Evolutionary conservation across 768 basidiomycete species (phyloP), one percentile per base, ranked within the genome.

Genomic region (Antrodiella citrinella): DNA sequence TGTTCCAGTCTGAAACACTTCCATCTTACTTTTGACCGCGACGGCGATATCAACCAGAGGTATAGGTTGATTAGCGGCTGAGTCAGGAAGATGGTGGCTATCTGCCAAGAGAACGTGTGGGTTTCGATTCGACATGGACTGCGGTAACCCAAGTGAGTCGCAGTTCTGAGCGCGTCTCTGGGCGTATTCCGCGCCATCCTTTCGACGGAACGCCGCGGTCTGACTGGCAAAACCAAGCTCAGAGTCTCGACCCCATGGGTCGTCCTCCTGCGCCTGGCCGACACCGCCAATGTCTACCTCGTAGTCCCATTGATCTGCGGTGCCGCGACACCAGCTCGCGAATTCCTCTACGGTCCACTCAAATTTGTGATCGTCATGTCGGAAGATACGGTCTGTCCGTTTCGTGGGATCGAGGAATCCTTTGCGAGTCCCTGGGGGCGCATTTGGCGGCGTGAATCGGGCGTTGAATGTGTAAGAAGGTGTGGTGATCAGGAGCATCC

Each of bases 331-430:
- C 80, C 84, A 87, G 13, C 55, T 57, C 18, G 61, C 58, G 60
- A 91, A 95, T 59, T 94, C 91, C 2, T 79, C 77, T 0, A 66
- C 61, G 0, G 89, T 92, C 86, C 87, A 94, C 63, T 95, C 91
- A 54, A 93, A 91, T 57, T 91, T 86, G 65, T 95, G 91, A 56
- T 93, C 91, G 20, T 66, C 51, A 60, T 94, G 89, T 19, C 91
- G 74, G 69, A 92, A 93, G 23, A 86, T 65, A 1, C 91, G 78
- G 44, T 75, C 61, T 0, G 89, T 92, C 15, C 86, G 77, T 12
- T 73, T 70, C 0, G 90, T 92, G 2, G 92, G 90, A 65, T 94
- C 91, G 0, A 65, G 71, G 60, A 65, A 81, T 0, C 86, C 90
- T 20, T 65, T 49, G 2, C 60, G 62, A 0, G 51, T 54, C 15